A percentile compares a stretch with the other conserved stretches of the same genome.
These are phyloP conservation scores for Myriosclerotinia duriaeana DNA, from an alignment of 2,329 filamentous ascomycete species.

Conservation along the genomic window DNA sequence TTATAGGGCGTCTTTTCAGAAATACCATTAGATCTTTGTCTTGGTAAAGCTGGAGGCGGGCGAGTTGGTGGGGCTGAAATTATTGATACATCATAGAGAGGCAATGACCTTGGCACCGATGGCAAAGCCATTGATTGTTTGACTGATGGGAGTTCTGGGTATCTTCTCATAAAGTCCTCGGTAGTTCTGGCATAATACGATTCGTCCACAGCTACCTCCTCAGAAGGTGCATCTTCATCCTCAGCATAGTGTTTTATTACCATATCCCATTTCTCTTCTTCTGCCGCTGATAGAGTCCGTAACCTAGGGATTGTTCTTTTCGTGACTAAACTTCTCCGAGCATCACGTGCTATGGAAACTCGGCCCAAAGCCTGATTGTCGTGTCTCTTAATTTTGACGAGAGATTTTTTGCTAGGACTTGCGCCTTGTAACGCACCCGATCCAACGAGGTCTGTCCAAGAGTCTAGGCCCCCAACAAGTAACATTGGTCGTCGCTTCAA, in stretches of 20 bases:
- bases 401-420: conserved; percentile 47
- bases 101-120: conserved; percentile 17
- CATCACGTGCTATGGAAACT: conserved; percentile 48
- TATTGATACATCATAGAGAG: conserved; percentile 37
- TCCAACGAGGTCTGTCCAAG: conserved; percentile 84
- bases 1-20: conserved; percentile 51
- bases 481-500: conserved; percentile 73
- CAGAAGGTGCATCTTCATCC: conserved; percentile 44
- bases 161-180: conserved; percentile 81
- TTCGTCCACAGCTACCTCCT: conserved; percentile 48
- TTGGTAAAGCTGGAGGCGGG: conserved; percentile 54
- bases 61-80: conserved; percentile 42
- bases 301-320: conserved; percentile 49
- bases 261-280: conserved; percentile 78
- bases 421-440: conserved; percentile 50
- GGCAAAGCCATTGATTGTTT: conserved; percentile 58
- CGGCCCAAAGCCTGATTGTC: conserved; percentile 48
- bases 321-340: conserved; percentile 30
- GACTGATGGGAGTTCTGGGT: conserved; percentile 66
- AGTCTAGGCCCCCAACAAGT: conserved; percentile 77
- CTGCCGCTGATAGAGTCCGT: conserved; percentile 74
- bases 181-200: conserved; percentile 64
- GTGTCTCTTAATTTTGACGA: conserved; percentile 44
- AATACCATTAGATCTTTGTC: conserved; percentile 78
- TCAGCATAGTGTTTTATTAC: conserved; percentile 64